Base-by-base conservation (phyloP, 148 eudicot species). In the Vaccinium darrowii region DNA sequence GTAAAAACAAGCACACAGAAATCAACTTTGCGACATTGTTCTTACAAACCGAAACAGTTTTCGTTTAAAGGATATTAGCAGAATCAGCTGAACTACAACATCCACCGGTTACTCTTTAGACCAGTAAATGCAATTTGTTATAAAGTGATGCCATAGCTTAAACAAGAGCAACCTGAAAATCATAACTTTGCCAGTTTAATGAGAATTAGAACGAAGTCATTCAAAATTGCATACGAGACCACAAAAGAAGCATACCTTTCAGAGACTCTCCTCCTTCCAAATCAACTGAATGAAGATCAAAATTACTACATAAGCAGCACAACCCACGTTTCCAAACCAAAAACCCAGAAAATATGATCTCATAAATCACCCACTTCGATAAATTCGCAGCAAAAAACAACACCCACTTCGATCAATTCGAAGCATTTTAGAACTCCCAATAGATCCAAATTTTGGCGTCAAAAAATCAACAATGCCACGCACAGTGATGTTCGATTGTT, bases 291-390 rank as follows among this genome's bases (percentile, higher is more conserved):
- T 82, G 62, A 69, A 43, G 75, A 43, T 63, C 56, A 15, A 81
- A 47, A 81, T 30, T 36, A 43, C 6, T 8, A 47, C n/a, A 23
- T 14, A 63, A 63, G 53, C 43, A 82, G 25, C 43, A 25, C 58
- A 82, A 23, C 76, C 76, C 84, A 50, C 58, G 30, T 82, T 47
- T 74, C 76, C 52, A 67, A 82, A 67, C 76, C 25, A 50, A 81
- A 81, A 11, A 60, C 53, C 83, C 76, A 65, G 14, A 25, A 67
- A 2, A 25, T 11, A 69, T 16, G 36, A 65, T n/a, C 43, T 23
- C 33, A 67, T 15, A 69, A 30, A 69, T 10, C 74, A 69, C 74
- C 74, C 47, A 43, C 47, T 43, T 43, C 47, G 5, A 14, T 39
- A 21, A 62, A 47, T 12, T 47, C 25, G 49, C 27, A 25, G 18